Percentiles rank a stretch among this genome's conserved stretches.
Conservation (phyloP, 306 rosid genomes). For the Pachyrhizus erosus region DNA sequence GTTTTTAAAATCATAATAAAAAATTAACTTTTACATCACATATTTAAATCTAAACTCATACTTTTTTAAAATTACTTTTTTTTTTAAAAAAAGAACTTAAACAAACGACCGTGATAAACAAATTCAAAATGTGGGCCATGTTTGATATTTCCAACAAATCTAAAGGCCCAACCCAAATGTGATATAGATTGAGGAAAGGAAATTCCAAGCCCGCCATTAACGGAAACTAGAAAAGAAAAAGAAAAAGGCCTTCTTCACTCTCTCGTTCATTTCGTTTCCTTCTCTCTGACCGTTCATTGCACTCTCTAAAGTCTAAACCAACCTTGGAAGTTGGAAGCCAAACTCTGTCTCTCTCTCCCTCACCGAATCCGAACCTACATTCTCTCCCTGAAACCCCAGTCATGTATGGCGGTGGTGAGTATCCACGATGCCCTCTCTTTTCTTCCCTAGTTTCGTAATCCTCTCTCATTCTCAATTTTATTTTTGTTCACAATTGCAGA, state of each 20-base stretch:
- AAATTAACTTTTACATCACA: too few relatives aligned
- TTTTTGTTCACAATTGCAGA: constrained; percentile 53
- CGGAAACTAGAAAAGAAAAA: background rate
- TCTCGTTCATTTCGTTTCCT: background rate
- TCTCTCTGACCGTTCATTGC: background rate
- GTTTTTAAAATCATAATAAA: too few relatives aligned
- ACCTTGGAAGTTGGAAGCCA: too few relatives aligned
- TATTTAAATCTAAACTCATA: too few relatives aligned
- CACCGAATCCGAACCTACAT: constrained; percentile 13
- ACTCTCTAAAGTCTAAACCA: too few relatives aligned
- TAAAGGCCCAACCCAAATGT: constrained; percentile 22
- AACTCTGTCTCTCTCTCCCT: constrained; percentile 16
- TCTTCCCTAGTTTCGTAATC: too few relatives aligned
- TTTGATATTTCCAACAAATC: background rate
- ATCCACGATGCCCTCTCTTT: background rate
- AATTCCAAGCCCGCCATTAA: constrained; percentile 18
- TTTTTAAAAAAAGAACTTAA: too few relatives aligned
- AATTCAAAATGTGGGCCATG: too few relatives aligned
- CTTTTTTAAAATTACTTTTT: too few relatives aligned
- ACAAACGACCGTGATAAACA: too few relatives aligned
- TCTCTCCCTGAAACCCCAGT: constrained; percentile 6
- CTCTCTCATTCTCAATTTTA: background rate
- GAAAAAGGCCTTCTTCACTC: background rate
- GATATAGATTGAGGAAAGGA: background rate
- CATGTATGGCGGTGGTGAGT: constrained; percentile 99